Evolutionary conservation across 495 filamentous ascomycete genomes (phyloP).

Genomic region (Hypoxylon fuscum): DNA sequence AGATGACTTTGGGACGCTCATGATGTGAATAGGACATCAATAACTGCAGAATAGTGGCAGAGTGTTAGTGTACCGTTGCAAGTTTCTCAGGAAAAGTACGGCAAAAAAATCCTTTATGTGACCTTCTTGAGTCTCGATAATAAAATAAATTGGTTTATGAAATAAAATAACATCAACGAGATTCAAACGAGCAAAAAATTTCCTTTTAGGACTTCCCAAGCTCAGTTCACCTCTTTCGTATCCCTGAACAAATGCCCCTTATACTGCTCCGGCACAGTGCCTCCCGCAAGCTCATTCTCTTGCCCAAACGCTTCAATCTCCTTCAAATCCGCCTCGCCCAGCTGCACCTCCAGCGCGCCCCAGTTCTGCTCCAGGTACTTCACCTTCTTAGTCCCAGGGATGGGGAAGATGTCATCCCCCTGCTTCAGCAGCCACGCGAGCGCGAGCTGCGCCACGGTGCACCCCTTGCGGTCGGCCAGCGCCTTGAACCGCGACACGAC

Average conservation of each 20-base stretch:
- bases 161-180: too few species aligned
- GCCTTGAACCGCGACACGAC: conserved; percentile 51
- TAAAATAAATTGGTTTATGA: too few species aligned
- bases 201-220: too few species aligned
- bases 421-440: conserved; percentile 64
- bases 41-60: too few species aligned
- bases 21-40: too few species aligned
- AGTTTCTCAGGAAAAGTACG: too few species aligned
- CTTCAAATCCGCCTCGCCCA: conserved; percentile 59
- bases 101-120: too few species aligned
- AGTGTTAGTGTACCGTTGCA: too few species aligned
- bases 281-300: conserved; percentile 47
- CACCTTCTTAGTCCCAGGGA: conserved; percentile 66
- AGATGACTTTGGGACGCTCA: too few species aligned
- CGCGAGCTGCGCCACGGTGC: conserved; percentile 55
- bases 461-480: conserved; percentile 58
- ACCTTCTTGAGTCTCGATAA: too few species aligned
- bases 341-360: conserved; percentile 53
- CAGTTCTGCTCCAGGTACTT: conserved; percentile 67
- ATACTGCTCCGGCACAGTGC: conserved; percentile 11
- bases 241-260: conserved; percentile 16
- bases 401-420: conserved; percentile 64
- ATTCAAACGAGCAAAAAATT: too few species aligned
- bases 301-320: conserved; percentile 58
- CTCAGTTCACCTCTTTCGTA: conserved; percentile 25